Base-by-base conservation (phyloP, 768 basidiomycete genomes). In the Tulasnella sp. region DNA sequence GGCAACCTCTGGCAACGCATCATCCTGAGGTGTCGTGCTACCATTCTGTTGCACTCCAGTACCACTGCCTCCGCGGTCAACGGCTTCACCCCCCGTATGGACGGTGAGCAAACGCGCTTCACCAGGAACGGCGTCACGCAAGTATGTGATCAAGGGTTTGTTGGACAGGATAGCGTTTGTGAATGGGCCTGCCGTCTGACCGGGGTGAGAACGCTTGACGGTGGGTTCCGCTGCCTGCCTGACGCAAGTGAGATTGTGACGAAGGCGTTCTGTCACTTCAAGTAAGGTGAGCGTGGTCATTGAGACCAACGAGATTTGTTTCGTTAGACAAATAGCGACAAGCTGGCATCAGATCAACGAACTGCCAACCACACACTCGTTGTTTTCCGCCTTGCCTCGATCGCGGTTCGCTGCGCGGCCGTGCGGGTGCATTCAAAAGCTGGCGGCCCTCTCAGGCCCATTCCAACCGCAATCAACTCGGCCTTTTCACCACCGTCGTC, bases 121-220 rank as follows among this genome's bases (percentile, higher is more conserved):
- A 9, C 56, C 56, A 21, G 56, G 56, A n/a, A 24, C 45, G 15
- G 56, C 56, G 30, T 58, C 56, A 19, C 56, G 44, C 12, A 58
- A 29, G 56, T 29, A 58, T 27, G 25, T 42, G 48, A 45, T 58
- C 27, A 58, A 29, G n/a, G 56, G 56, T 46, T 49, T 46, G 31
- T 58, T 49, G 8, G 56, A 48, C 11, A 58, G 46, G 8, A 58
- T n/a, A 5, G 56, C 56, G 21, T 48, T 31, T 15, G 56, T 58
- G 56, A 58, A 58, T 11, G 45, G 56, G 8, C 56, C 56, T 9
- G 25, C 42, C 19, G 48, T 49, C 15, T 48, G 29, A 25, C 25
- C 31, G 22, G 45, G 10, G 25, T 58, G 3, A n/a, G 27, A 27
- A 11, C 48, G 44, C 19, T 55, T 31, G 41, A 55, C 34, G 53